phyloP scores from a whole-genome alignment of 345 rosid genomes.

The Pistacia atlantica region DNA sequence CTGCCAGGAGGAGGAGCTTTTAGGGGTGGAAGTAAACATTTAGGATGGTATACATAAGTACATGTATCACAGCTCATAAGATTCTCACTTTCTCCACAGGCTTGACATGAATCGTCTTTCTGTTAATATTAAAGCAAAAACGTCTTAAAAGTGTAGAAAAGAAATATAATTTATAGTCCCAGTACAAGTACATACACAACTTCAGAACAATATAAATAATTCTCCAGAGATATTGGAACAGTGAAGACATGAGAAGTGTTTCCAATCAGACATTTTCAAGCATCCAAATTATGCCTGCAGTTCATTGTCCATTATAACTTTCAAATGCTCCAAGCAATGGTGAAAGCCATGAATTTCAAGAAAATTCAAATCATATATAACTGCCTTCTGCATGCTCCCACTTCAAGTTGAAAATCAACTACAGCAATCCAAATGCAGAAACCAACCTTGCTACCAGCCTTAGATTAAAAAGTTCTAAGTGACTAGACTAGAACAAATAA shows the following conservation, averaged over 20 bases:
- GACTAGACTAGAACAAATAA: not conserved
- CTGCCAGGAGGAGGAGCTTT: slow-evolving; percentile 69
- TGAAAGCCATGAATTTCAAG: slow-evolving; percentile 4
- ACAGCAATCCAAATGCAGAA: slow-evolving; percentile 8
- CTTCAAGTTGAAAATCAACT: not conserved
- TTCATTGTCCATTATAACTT: not conserved
- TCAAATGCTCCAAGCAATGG: not conserved
- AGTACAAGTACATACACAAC: not conserved
- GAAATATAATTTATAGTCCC: not conserved
- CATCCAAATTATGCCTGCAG: not conserved
- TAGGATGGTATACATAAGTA: slow-evolving; percentile 78
- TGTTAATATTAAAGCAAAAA: slow-evolving; percentile 26
- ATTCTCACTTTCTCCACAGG: slow-evolving; percentile 80
- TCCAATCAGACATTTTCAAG: not conserved
- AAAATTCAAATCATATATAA: slow-evolving; percentile 1
- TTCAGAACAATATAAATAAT: not conserved
- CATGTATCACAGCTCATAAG: slow-evolving; percentile 87
- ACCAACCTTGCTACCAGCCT: not conserved
- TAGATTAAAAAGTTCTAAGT: not conserved
- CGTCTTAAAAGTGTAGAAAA: not conserved
- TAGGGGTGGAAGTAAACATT: slow-evolving; percentile 79
- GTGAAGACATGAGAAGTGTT: not conserved
- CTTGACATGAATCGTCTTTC: slow-evolving; percentile 84
- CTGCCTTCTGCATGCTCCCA: not conserved
- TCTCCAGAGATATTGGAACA: not conserved